Percentiles rank a stretch among this genome's conserved stretches.
These are phyloP conservation scores for Chernovozyma sophiae-reginae DNA, from an alignment of 1,139 yeast species.

Conservation along the genomic window DNA sequence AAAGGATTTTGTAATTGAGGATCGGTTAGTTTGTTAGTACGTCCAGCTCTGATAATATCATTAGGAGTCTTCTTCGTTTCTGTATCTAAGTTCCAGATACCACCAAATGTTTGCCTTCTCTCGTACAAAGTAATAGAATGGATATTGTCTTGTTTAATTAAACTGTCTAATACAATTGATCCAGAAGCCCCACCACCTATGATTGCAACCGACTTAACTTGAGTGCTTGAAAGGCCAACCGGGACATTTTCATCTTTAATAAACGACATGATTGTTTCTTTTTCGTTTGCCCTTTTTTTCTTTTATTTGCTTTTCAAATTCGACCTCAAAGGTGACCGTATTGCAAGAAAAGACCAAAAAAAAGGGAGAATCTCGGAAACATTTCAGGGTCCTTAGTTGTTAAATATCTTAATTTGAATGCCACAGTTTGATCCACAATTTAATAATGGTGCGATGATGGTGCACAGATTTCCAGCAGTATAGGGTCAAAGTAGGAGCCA, in stretches of 20 bases:
- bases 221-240: slow-evolving; percentile 2
- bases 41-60: slow-evolving; percentile 21
- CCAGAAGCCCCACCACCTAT: slow-evolving; percentile 56
- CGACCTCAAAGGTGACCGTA: no score
- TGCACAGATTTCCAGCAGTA: no score
- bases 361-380: no score
- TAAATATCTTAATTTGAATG: no score
- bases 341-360: no score
- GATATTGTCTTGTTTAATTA: slow-evolving; percentile 28
- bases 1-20: slow-evolving; percentile 32
- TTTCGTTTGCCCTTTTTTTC: no score
- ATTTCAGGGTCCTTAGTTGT: no score
- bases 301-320: no score
- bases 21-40: slow-evolving; percentile 17
- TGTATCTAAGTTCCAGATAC: slow-evolving; percentile 30
- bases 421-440: slow-evolving; percentile 2
- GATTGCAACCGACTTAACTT: slow-evolving; percentile 34
- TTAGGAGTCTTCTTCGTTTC: slow-evolving; percentile 16
- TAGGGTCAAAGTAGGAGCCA: no score
- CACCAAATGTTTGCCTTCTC: slow-evolving; percentile 26
- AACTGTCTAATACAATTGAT: slow-evolving; percentile 37
- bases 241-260: background rate
- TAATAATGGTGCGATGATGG: slow-evolving; percentile 1
- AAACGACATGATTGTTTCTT: no score
- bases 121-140: slow-evolving; percentile 24